phyloP scores from a whole-genome alignment of 2,329 filamentous ascomycete species.

The Nemania diffusa region DNA sequence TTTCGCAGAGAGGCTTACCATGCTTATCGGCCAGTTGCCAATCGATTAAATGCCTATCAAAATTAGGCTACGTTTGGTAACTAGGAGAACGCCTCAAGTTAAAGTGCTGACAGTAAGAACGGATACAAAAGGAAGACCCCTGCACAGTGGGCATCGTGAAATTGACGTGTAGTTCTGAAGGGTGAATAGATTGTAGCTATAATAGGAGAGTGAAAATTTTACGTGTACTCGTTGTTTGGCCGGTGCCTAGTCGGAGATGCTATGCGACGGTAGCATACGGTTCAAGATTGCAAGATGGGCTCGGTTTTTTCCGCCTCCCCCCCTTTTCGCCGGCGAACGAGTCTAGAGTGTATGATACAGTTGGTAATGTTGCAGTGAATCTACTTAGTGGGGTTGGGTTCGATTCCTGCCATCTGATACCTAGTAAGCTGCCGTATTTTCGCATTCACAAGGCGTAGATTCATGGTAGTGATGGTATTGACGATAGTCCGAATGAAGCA shows the following conservation, averaged over 20 bases:
- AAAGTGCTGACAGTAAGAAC: conserved; percentile 37
- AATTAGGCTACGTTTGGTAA: conserved; percentile 60
- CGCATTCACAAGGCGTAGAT: neutral
- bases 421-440: no score
- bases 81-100: conserved; percentile 54
- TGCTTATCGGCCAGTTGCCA: conserved; percentile 55
- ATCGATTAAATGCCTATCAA: conserved; percentile 67
- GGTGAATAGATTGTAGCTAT: neutral
- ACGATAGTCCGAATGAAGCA: neutral
- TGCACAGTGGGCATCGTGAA: neutral
- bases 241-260: neutral
- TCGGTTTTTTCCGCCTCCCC: neutral
- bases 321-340: neutral
- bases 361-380: no score
- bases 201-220: neutral
- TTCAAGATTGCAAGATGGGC: neutral
- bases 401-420: no score
- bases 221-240: neutral
- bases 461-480: neutral
- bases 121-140: neutral
- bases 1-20: conserved; percentile 49
- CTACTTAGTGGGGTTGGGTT: no score
- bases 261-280: conserved; percentile 11
- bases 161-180: neutral
- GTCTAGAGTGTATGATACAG: conserved; percentile 1